phyloP scores from a whole-genome alignment of 306 rosid species.

The Sesbania bispinosa region DNA sequence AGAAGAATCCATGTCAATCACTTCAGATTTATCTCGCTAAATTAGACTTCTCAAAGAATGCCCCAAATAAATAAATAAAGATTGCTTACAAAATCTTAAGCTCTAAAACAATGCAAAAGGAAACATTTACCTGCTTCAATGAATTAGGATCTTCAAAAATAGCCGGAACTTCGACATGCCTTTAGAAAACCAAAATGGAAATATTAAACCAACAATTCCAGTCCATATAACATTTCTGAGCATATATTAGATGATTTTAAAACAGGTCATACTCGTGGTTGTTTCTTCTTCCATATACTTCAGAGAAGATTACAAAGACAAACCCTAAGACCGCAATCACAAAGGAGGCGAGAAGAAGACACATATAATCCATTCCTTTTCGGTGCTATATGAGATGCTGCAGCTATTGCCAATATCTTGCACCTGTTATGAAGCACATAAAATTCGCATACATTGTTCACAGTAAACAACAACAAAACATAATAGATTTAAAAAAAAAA shows the following conservation, averaged over 20 bases:
- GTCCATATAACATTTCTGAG: not conserved
- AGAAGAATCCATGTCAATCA: not conserved
- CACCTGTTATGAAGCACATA: conserved; percentile 20
- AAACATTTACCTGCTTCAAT: conserved; percentile 58
- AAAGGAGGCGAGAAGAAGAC: conserved; percentile 35
- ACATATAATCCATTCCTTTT: conserved; percentile 35
- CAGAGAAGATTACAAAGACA: conserved; percentile 43
- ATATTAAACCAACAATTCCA: conserved; percentile 13
- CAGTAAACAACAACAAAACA: not conserved
- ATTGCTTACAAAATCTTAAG: conserved; percentile 1
- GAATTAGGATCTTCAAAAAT: conserved; percentile 81
- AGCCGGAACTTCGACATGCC: conserved; percentile 83
- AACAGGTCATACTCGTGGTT: conserved; percentile 54
- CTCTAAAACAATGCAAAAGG: conserved; percentile 4
- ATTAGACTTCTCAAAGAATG: not conserved
- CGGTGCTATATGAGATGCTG: not conserved
- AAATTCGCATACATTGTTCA: not conserved
- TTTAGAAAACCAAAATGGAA: conserved; percentile 9
- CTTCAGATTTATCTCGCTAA: conserved; percentile 4
- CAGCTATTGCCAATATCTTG: conserved; percentile 2
- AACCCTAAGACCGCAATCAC: conserved; percentile 39
- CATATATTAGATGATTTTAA: not conserved
- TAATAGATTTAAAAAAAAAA: not conserved
- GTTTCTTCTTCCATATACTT: conserved; percentile 70
- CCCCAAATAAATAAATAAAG: not conserved